These are phyloP conservation scores for Aegilops tauschii DNA, from an alignment of 176 grass and related monocot species.

Conservation along the genomic window DNA sequence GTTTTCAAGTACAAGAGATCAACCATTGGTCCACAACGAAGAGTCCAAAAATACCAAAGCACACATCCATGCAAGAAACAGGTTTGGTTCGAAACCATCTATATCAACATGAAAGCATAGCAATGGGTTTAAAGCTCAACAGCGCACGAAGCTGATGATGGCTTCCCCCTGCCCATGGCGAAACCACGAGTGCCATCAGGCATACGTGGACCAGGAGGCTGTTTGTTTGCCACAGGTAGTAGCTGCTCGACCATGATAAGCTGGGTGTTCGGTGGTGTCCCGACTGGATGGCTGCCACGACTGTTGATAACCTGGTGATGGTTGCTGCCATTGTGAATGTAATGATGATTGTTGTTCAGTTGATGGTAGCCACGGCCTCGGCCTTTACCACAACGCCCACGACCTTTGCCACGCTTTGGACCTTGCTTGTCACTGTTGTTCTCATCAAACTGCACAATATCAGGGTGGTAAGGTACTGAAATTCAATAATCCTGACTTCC, in stretches of 20 bases:
- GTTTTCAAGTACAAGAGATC: not conserved
- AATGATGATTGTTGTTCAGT: slow-evolving; percentile 38
- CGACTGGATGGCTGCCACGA: slow-evolving; percentile 31
- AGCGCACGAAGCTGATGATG: not conserved
- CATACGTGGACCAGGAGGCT: slow-evolving; percentile 82
- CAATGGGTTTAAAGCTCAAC: slow-evolving; percentile 4
- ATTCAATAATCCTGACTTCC: not conserved
- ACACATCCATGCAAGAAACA: not conserved
- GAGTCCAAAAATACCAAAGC: not conserved
- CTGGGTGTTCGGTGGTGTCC: slow-evolving; percentile 47
- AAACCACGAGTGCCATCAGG: slow-evolving; percentile 92
- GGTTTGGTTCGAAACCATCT: not conserved
- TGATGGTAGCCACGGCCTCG: slow-evolving; percentile 47
- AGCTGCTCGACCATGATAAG: slow-evolving; percentile 37
- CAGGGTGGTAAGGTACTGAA: not conserved
- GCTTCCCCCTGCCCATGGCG: slow-evolving; percentile 74
- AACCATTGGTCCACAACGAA: not conserved
- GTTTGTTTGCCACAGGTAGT: slow-evolving; percentile 49
- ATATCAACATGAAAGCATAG: slow-evolving; percentile 3
- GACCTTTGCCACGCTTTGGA: slow-evolving; percentile 44
- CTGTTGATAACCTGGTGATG: slow-evolving; percentile 46
- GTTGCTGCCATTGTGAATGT: slow-evolving; percentile 45
- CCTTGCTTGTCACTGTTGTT: slow-evolving; percentile 46
- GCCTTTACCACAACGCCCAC: slow-evolving; percentile 39
- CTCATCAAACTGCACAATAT: slow-evolving; percentile 56